Percentiles rank a stretch among this genome's conserved stretches.
Evolutionary conservation across 805 yeast species (phyloP).

Genomic region (Candida hungchunana): DNA sequence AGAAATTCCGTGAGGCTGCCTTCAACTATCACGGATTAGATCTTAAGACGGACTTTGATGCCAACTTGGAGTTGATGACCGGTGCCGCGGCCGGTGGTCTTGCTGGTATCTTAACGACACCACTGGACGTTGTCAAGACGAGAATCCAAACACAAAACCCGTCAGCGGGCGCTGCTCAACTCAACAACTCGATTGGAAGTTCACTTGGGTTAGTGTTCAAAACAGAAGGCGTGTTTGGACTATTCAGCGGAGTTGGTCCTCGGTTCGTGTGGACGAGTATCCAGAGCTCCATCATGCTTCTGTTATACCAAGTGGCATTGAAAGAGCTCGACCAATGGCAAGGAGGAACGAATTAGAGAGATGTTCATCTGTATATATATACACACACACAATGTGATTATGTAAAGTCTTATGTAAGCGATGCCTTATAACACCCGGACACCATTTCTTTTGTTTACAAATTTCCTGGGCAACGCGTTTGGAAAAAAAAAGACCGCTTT

Average conservation of each 20-base stretch:
- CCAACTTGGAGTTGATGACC: constrained; percentile 64
- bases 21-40: constrained; percentile 33
- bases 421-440: no score
- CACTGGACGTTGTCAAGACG: constrained; percentile 88
- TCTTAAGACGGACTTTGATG: constrained; percentile 43
- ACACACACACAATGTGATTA: background rate
- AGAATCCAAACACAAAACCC: constrained; percentile 86
- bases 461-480: no score
- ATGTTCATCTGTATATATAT: background rate
- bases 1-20: constrained; percentile 66
- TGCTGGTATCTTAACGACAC: constrained; percentile 87
- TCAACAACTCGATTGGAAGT: constrained; percentile 42
- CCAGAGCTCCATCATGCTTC: constrained; percentile 90
- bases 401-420: no score
- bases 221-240: constrained; percentile 72
- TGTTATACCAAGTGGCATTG: constrained; percentile 77
- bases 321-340: constrained; percentile 31
- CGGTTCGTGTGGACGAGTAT: constrained; percentile 94
- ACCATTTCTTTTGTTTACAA: no score
- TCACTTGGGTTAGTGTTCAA: constrained; percentile 56
- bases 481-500: no score
- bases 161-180: constrained; percentile 18
- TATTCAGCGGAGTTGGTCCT: constrained; percentile 95
- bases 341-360: background rate
- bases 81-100: constrained; percentile 97